phyloP scores from a whole-genome alignment of 768 basidiomycete genomes.

The Xerocomellus intermedius region DNA sequence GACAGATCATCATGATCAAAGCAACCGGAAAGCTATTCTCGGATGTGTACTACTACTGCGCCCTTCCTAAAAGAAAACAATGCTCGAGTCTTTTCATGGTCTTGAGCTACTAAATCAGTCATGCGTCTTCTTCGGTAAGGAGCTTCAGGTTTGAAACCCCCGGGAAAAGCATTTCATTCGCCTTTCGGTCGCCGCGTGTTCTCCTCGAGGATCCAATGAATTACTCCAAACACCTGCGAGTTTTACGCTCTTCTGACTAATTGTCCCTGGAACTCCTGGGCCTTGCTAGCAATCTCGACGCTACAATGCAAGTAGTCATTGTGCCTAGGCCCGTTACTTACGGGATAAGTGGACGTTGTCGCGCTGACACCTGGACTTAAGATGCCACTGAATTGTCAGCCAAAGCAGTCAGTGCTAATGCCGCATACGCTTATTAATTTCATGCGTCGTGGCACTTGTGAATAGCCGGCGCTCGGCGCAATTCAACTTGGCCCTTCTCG shows the following conservation, averaged over 20 bases:
- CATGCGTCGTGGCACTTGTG: background rate
- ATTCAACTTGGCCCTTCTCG: background rate
- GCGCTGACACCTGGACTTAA: background rate
- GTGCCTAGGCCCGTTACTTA: background rate
- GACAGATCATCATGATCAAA: too few relatives aligned
- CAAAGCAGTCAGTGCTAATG: background rate
- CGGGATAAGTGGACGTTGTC: background rate
- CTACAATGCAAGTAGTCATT: background rate
- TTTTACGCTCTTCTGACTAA: conserved; percentile 19
- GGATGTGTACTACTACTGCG: background rate
- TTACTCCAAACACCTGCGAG: conserved; percentile 11
- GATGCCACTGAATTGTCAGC: background rate
- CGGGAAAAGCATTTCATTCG: conserved; percentile 3
- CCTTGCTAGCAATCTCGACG: background rate
- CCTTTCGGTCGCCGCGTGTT: conserved; percentile 18
- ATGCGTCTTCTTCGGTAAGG: background rate
- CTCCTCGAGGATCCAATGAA: conserved; percentile 23
- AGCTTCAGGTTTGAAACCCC: background rate
- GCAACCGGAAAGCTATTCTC: background rate
- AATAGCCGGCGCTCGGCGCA: conserved; percentile 7
- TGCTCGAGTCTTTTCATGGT: background rate
- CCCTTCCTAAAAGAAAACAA: background rate
- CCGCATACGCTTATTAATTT: background rate
- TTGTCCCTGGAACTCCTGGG: background rate
- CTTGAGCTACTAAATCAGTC: conserved; percentile 2